phyloP scores from a whole-genome alignment of 164 flowering plant genomes.

The Paratinospora sagittata region DNA sequence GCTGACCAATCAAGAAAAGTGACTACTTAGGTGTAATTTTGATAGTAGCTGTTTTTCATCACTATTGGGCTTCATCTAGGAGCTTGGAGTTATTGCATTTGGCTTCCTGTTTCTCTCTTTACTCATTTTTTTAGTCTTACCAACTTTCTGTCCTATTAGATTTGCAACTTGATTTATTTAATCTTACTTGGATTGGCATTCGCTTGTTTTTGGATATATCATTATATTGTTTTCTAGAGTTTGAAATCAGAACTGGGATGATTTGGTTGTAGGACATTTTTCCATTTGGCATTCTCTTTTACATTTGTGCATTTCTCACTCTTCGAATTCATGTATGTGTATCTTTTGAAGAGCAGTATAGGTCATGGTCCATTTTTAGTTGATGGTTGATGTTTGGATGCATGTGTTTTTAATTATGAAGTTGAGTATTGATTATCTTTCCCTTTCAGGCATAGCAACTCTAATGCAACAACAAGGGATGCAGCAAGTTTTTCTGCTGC shows the following conservation, averaged over 20 bases:
- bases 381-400: slow-evolving; percentile 2
- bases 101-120: no score
- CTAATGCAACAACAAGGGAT: slow-evolving; percentile 45
- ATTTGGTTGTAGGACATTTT: not conserved
- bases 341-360: no score
- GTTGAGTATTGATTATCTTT: not conserved
- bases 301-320: not conserved
- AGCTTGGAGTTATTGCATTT: no score
- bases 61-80: no score
- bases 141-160: no score
- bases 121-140: no score
- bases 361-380: not conserved
- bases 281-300: not conserved
- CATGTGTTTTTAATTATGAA: not conserved
- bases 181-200: not conserved
- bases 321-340: not conserved
- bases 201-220: not conserved
- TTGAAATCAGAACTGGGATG: not conserved
- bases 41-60: no score
- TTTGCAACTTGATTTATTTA: no score
- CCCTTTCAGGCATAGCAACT: slow-evolving; percentile 69
- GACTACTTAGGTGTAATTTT: no score
- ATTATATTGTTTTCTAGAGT: not conserved
- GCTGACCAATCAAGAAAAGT: no score
- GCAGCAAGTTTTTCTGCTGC: slow-evolving; percentile 45